phyloP scores from a whole-genome alignment of 768 basidiomycete genomes.

The Baorangia bicolor region DNA sequence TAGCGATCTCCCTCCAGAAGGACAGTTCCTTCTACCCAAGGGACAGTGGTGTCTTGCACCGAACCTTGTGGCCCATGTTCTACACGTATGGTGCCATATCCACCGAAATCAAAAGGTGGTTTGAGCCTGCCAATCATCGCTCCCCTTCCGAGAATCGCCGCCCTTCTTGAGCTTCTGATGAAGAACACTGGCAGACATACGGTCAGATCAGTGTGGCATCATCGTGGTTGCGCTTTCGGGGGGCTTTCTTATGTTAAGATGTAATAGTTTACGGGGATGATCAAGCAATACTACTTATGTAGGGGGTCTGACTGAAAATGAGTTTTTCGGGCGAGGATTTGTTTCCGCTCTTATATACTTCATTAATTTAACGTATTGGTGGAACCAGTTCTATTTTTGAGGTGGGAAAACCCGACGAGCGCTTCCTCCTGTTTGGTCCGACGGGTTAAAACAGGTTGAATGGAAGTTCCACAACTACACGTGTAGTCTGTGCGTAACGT shows the following conservation, averaged over 20 bases:
- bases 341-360: no score
- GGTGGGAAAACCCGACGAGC: no score
- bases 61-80: slow-evolving; percentile 25
- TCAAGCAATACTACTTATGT: no score
- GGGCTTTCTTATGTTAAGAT: neutral
- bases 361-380: no score
- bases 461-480: neutral
- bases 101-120: neutral
- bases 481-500: neutral
- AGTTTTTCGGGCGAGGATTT: no score
- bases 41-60: slow-evolving; percentile 6
- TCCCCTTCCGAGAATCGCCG: neutral
- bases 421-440: no score
- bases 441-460: no score
- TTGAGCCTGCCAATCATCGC: neutral
- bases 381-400: no score
- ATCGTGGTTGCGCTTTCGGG: neutral
- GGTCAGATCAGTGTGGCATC: neutral
- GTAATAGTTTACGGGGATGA: no score
- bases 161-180: neutral
- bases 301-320: no score
- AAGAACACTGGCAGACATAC: neutral
- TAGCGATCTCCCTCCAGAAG: slow-evolving; percentile 51
- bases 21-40: slow-evolving; percentile 10
- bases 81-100: slow-evolving; percentile 5